phyloP scores from a whole-genome alignment of 2,329 filamentous ascomycete genomes.

The Colletotrichum simmondsii region DNA sequence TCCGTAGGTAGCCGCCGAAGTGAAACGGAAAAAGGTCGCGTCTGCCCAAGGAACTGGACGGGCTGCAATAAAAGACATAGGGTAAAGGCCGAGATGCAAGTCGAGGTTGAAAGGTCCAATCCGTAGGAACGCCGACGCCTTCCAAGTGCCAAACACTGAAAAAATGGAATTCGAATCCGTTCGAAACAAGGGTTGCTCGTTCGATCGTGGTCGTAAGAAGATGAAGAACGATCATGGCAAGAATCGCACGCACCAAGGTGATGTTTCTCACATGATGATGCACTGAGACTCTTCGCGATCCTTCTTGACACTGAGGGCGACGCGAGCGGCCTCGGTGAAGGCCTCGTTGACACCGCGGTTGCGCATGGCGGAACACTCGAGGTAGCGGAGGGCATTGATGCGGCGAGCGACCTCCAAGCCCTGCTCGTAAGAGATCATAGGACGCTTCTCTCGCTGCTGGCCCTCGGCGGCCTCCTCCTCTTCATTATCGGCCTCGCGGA shows the following conservation, averaged over 20 bases:
- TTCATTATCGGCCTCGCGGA: slow-evolving; percentile 81
- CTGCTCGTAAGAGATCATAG: slow-evolving; percentile 89
- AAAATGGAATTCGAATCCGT: slow-evolving; percentile 12
- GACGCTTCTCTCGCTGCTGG: slow-evolving; percentile 62
- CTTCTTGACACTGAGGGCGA: slow-evolving; percentile 81
- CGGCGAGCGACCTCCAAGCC: slow-evolving; percentile 90
- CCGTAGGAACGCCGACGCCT: slow-evolving; percentile 34
- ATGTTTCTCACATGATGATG: slow-evolving; percentile 63
- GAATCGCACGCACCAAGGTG: background rate
- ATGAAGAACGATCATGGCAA: background rate
- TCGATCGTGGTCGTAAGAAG: slow-evolving; percentile 16
- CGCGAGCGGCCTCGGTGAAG: slow-evolving; percentile 96
- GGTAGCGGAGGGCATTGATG: slow-evolving; percentile 92
- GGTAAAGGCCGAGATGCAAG: slow-evolving; percentile 4
- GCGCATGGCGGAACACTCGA: slow-evolving; percentile 98
- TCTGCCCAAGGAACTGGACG: slow-evolving; percentile 24
- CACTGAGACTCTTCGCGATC: slow-evolving; percentile 72
- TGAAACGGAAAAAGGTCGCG: slow-evolving; percentile 1
- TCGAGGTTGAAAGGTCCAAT: slow-evolving; percentile 20
- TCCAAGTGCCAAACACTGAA: slow-evolving; percentile 26
- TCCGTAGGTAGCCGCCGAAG: slow-evolving; percentile 11
- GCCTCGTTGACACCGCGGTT: slow-evolving; percentile 98
- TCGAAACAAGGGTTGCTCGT: slow-evolving; percentile 22
- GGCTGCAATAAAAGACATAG: slow-evolving; percentile 31
- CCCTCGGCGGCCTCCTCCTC: slow-evolving; percentile 69